Conservation (phyloP, 106 monocot species). For the Iris macrosiphon region DNA sequence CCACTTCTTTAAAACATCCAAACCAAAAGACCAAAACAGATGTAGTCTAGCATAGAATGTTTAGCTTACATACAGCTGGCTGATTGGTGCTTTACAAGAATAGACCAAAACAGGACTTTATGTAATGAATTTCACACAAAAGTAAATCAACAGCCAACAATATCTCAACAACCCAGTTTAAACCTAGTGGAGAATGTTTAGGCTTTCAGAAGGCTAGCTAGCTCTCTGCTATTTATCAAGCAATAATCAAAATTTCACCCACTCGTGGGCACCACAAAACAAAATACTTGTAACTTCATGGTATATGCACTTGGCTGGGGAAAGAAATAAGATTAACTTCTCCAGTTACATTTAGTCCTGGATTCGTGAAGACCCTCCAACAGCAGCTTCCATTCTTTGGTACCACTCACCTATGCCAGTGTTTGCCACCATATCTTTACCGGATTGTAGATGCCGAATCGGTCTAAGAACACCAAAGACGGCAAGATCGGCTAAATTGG, state of each 20-base stretch:
- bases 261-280: background rate
- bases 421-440: constrained; percentile 88
- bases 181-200: too few species aligned
- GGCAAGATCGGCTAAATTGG: constrained; percentile 93
- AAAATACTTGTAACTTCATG: background rate
- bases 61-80: too few species aligned
- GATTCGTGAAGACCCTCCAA: constrained; percentile 66
- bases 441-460: constrained; percentile 69
- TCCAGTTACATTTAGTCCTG: too few species aligned
- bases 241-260: background rate
- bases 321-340: background rate
- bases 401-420: constrained; percentile 92
- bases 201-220: too few species aligned
- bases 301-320: background rate
- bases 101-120: too few species aligned
- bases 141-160: too few species aligned
- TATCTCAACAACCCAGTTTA: too few species aligned
- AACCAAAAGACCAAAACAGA: too few species aligned
- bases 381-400: constrained; percentile 70
- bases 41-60: too few species aligned
- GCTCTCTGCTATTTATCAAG: background rate
- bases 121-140: too few species aligned
- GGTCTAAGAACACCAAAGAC: constrained; percentile 90
- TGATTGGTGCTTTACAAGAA: too few species aligned
- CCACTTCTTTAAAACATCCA: too few species aligned